A percentile compares a stretch with the other conserved stretches of the same genome.
Conservation (phyloP, 2,329 filamentous ascomycete species). For the Pestalotiopsis sp. region DNA sequence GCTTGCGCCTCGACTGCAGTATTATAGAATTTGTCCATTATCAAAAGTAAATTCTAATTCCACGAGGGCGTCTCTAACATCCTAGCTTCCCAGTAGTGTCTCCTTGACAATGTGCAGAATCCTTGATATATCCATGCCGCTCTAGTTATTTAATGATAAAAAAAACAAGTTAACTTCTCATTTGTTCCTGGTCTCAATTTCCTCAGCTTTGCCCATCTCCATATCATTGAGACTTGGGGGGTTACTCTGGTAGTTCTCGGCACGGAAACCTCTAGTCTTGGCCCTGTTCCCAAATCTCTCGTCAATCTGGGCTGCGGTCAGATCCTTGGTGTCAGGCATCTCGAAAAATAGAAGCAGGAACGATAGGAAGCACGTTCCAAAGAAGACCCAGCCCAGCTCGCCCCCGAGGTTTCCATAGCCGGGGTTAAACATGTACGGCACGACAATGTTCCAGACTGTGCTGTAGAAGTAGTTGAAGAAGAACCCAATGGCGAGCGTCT, state of each 20-base stretch:
- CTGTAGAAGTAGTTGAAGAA: conserved; percentile 12
- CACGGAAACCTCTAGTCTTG: not conserved
- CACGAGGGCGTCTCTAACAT: too few relatives aligned
- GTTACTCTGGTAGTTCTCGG: not conserved
- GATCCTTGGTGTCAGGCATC: conserved; percentile 7
- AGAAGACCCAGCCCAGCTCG: conserved; percentile 6
- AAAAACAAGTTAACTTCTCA: not conserved
- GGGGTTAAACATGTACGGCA: conserved; percentile 10
- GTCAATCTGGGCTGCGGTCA: conserved; percentile 5
- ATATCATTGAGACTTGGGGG: not conserved
- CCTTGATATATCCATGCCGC: too few relatives aligned
- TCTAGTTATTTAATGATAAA: too few relatives aligned
- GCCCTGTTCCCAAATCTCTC: conserved; percentile 6
- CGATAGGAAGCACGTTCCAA: conserved; percentile 1
- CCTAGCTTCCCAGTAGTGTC: too few relatives aligned
- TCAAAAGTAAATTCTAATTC: too few relatives aligned
- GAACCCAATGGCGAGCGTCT: conserved; percentile 9
- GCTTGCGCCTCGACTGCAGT: too few relatives aligned
- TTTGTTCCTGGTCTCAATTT: not conserved
- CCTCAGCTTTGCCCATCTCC: conserved; percentile 1
- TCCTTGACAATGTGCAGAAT: too few relatives aligned
- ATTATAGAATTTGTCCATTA: too few relatives aligned
- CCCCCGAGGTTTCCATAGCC: conserved; percentile 7
- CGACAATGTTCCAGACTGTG: conserved; percentile 8
- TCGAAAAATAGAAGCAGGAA: conserved; percentile 1